Base-by-base conservation (phyloP, 1,284 basidiomycete species). In the Cryptococcus depauperatus region DNA sequence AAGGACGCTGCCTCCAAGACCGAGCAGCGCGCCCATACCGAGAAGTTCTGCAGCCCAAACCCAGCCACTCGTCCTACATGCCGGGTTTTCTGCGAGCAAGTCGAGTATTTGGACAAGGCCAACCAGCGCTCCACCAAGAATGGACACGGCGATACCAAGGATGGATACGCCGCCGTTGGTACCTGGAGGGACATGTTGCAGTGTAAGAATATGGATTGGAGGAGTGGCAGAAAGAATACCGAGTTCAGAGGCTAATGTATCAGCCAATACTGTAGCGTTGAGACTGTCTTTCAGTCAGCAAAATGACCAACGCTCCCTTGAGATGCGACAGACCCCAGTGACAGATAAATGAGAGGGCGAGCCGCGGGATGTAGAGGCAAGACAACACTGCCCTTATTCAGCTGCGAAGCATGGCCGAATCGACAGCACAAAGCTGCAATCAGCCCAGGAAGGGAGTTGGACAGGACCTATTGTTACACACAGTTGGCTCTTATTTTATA, bases 141-240 rank as follows among this genome's bases (percentile, higher is more conserved):
- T 69, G 1, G 85, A 88, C 8, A 83, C 82, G 2, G 79, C 50
- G 0, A 86, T 85, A 7, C 92, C 92, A 35, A 79, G 76, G 0
- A 76, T 44, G 1, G 85, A 85, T 51, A 96, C 77, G 1, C 78
- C 92, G 8, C 92, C 92, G 62, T 97, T 96, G 1, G 92, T 95
- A 1, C 92, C 92, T 0, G 84, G 82, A 1, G 90, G 90, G 0
- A 92, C 87, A 0, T 70, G 55, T 46, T 75, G 74, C 37, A 83
- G 66, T 1, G 83, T 88, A 2, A 87, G 87, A 56, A 89, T 78
- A 25, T 91, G 77, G 33, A 79, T 66, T 0, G 90, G 90, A 4
- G 75, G 75, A 4, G 77, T 75, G 14, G 64, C 66, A 16, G 85
- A 83, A 38, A 89, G 76, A 59, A 89, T 91, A 25, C 90, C 90